Base-by-base conservation (phyloP, 176 grass and related monocot genomes). In the Raddia distichophylla region DNA sequence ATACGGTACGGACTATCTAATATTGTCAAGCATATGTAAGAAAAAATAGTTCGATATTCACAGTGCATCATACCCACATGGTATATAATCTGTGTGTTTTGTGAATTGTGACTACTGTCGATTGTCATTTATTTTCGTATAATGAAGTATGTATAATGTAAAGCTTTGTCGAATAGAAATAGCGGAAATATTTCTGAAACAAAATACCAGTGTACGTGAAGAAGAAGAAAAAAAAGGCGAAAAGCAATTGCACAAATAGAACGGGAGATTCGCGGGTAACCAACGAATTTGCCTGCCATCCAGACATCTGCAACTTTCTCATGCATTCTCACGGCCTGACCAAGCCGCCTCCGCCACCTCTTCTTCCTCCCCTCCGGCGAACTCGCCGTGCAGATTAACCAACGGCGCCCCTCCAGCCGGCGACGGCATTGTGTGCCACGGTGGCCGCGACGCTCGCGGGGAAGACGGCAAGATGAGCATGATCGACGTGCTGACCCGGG, bases 401-500 rank as follows among this genome's bases (percentile, higher is more conserved):
- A n/a, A 74, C 58, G 18, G 16, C 20, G 33, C 14, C 8, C 13
- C 35, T 52, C 45, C 47, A 2, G 14, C 5, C 46, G 5, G 14
- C 6, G 27, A 11, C 34, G 15, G 46, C 47, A 19, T 35, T n/a
- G 16, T 64, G 9, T 1, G 5, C 5, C 3, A 40, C 55, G 43
- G 22, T 48, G 79, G 48, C 60, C 37, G 37, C 4, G 3, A 40
- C 37, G 37, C 37, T 40, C 17, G 45, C 15, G 57, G 16, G 16
- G 71, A 60, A 35, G 53, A 19, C 7, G 57, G 52, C 69, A 45
- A 69, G 84, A 94, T 94, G 95, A 92, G 90, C 78, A 91, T 94
- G 62, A 89, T 91, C 86, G 92, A 93, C 60, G 83, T 99, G 57
- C 59, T 99, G 10, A 95, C 89, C 5, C 90, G 93, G 34, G 89